Evolutionary conservation across 2,329 filamentous ascomycete species (phyloP).

Genomic region (Fusarium duplospermum): DNA sequence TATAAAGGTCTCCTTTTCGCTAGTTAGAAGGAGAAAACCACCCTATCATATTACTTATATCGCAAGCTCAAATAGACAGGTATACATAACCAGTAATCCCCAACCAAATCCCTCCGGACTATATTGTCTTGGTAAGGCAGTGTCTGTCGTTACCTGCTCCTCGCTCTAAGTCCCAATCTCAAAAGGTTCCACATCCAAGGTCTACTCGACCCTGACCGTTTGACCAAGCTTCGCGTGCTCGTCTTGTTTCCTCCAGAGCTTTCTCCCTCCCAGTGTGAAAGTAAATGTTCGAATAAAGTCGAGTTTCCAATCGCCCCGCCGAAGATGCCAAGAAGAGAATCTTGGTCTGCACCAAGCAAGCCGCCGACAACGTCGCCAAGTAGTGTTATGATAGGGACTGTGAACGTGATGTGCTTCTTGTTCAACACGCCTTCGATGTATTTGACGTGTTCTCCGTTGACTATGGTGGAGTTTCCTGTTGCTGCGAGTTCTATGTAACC

Average conservation of each 20-base stretch:
- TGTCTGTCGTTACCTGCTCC: background rate
- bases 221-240: background rate
- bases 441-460: conserved; percentile 56
- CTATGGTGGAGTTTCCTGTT: conserved; percentile 55
- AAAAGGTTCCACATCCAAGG: background rate
- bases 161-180: background rate
- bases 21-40: too few relatives aligned
- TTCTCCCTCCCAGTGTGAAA: conserved; percentile 49
- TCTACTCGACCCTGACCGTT: background rate
- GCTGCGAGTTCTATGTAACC: conserved; percentile 57
- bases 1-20: too few relatives aligned
- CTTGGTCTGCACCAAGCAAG: conserved; percentile 45
- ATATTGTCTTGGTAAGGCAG: too few relatives aligned
- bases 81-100: too few relatives aligned
- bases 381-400: conserved; percentile 53
- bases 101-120: too few relatives aligned
- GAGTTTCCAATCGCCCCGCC: conserved; percentile 54
- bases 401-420: conserved; percentile 50
- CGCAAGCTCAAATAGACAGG: too few relatives aligned
- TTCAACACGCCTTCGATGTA: conserved; percentile 59
- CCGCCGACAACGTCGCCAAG: conserved; percentile 53
- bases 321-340: conserved; percentile 49
- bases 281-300: conserved; percentile 52
- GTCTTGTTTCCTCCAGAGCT: background rate
- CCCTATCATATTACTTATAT: too few relatives aligned